Evolutionary conservation across 129 eudicot species (phyloP).

Genomic region (Saposhnikovia divaricata): DNA sequence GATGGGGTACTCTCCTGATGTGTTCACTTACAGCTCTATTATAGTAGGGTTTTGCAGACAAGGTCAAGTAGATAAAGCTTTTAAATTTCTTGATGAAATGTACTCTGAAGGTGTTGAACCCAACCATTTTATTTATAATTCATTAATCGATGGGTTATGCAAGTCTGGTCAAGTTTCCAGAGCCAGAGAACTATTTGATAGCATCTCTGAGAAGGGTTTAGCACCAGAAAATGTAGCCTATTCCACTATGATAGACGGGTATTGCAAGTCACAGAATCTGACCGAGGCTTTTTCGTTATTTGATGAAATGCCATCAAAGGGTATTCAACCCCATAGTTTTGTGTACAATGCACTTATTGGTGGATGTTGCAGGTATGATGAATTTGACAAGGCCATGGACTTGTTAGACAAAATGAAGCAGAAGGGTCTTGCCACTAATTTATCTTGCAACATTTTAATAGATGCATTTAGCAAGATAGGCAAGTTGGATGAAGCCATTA

Average conservation of each 20-base stretch:
- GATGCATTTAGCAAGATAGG: conserved; percentile 25
- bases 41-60: conserved; percentile 29
- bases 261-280: conserved; percentile 25
- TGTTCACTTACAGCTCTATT: conserved; percentile 28
- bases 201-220: conserved; percentile 22
- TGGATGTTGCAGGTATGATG: conserved; percentile 29
- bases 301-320: conserved; percentile 27
- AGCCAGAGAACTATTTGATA: conserved; percentile 28
- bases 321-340: conserved; percentile 27
- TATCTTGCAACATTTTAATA: conserved; percentile 23
- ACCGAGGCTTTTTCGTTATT: conserved; percentile 31
- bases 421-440: conserved; percentile 19
- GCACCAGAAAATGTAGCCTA: conserved; percentile 20
- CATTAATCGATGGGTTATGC: conserved; percentile 27
- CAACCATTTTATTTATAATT: conserved; percentile 27
- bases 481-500: conserved; percentile 25
- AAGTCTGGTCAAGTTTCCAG: conserved; percentile 26
- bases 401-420: conserved; percentile 24
- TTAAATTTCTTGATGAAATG: conserved; percentile 26
- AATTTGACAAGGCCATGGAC: conserved; percentile 25
- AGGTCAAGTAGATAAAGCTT: conserved; percentile 18
- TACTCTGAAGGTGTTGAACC: conserved; percentile 21
- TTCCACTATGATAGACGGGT: conserved; percentile 31
- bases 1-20: conserved; percentile 24
- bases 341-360: conserved; percentile 27